Base-by-base conservation (phyloP, 805 yeast genomes). In the Blastobotrys attinorum region DNA sequence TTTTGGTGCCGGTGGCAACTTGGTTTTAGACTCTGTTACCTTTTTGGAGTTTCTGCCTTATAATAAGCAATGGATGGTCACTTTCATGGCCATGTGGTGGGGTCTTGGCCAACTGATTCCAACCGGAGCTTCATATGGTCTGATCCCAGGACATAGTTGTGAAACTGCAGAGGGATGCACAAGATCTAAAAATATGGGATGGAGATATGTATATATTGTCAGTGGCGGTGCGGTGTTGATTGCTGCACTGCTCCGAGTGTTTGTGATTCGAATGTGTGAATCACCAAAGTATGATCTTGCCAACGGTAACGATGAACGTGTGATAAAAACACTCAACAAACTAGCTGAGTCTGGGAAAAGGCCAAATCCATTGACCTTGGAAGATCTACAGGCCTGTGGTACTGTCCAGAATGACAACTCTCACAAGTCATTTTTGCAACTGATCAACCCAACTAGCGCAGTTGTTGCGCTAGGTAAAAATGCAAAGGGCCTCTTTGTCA, bases 51-150 rank as follows among this genome's bases (percentile, higher is more conserved):
- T 69, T 45, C 60, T 76, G 40, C 81, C 81, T 3, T 59, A 64
- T 35, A 67, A 66, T 39, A 59, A 69, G 50, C 76, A 74, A 47
- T 76, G 70, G 67, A 55, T 73, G 45, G 65, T 71, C 34, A 74
- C 80, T 2, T 63, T 73, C 29, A 66, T 77, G 58, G 76, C 79
- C 17, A 61, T 67, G 31, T 78, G 71, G 74, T 77, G 82, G 83
- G 78, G 80, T 36, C 63, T 77, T 29, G 82, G 81, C 25, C 81
- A 77, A 54, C 67, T 77, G 3, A 62, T 76, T 34, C 70, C 77
- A 6, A 66, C 65, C 22, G 57, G 76, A 20, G 52, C 75, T 31
- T 70, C 78, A 3, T 77, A 79, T 77, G 80, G 75, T 0, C 71
- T 73, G 45, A 60, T 77, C 39, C 69, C 77, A 10, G 67, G 71